These are phyloP conservation scores for Macroventuria anomochaeta DNA, from an alignment of 2,329 filamentous ascomycete genomes.

Conservation along the genomic window DNA sequence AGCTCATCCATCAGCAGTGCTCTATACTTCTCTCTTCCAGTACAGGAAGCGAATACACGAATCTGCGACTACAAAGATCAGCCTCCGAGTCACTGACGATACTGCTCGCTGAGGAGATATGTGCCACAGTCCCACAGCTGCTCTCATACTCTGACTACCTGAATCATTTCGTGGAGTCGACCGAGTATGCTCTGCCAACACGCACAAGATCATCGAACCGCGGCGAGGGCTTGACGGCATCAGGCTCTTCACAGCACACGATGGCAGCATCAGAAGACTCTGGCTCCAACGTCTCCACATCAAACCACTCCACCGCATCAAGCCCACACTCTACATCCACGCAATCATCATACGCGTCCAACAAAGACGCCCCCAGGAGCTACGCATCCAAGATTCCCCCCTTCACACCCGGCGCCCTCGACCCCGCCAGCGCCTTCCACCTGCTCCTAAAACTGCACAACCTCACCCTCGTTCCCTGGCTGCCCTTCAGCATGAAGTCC, in stretches of 20 bases:
- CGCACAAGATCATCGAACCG: neutral
- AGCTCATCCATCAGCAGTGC: slow-evolving; percentile 30
- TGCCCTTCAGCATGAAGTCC: slow-evolving; percentile 19
- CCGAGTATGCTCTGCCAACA: slow-evolving; percentile 2
- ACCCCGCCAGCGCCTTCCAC: slow-evolving; percentile 28
- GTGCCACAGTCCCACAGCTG: slow-evolving; percentile 35
- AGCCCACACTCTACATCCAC: slow-evolving; percentile 1
- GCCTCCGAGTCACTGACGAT: slow-evolving; percentile 21
- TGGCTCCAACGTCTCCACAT: slow-evolving; percentile 1
- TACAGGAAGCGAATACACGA: neutral
- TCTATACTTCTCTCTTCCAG: slow-evolving; percentile 3
- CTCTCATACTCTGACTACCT: slow-evolving; percentile 17
- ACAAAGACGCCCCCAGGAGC: neutral
- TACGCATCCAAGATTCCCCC: neutral
- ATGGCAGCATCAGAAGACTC: neutral
- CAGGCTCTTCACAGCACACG: neutral
- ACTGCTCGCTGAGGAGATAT: slow-evolving; percentile 28
- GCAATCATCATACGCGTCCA: slow-evolving; percentile 7
- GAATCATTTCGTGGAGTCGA: neutral
- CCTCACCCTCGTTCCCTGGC: slow-evolving; percentile 12
- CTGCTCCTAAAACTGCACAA: slow-evolving; percentile 31
- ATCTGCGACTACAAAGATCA: slow-evolving; percentile 11
- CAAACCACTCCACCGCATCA: neutral
- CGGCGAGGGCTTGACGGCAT: neutral
- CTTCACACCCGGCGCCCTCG: slow-evolving; percentile 6